Conservation (phyloP, 2,329 filamentous ascomycete genomes). For the Exserohilum turcica region DNA sequence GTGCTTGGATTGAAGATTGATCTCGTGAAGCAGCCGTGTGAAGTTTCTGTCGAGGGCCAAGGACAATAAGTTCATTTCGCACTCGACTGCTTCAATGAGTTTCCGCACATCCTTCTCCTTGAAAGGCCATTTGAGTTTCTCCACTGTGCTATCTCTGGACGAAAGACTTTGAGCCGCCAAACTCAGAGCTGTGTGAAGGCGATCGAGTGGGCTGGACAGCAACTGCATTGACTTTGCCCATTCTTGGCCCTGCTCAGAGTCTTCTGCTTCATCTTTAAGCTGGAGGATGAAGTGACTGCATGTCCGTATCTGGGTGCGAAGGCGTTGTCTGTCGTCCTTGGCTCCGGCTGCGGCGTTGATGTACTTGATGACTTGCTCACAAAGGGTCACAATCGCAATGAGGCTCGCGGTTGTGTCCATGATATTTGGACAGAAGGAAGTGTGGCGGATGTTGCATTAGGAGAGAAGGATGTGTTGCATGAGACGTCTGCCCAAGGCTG, state of each 20-base stretch:
- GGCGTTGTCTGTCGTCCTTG: slow-evolving; percentile 20
- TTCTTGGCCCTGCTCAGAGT: slow-evolving; percentile 5
- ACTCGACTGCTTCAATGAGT: slow-evolving; percentile 10
- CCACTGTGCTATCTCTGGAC: background rate
- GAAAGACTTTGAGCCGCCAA: slow-evolving; percentile 1
- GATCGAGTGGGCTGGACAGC: background rate
- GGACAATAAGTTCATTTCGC: slow-evolving; percentile 7
- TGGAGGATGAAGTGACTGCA: slow-evolving; percentile 5
- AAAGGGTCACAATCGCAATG: slow-evolving; percentile 30
- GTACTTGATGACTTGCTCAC: slow-evolving; percentile 24
- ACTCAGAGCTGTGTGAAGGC: slow-evolving; percentile 3
- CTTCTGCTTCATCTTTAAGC: slow-evolving; percentile 6
- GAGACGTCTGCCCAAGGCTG: background rate
- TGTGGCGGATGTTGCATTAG: background rate
- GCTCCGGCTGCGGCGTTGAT: slow-evolving; percentile 26
- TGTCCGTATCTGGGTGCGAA: slow-evolving; percentile 9
- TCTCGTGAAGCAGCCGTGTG: background rate
- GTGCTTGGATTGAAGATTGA: background rate
- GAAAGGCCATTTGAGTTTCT: slow-evolving; percentile 25
- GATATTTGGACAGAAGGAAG: background rate
- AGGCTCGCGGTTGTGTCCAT: slow-evolving; percentile 21
- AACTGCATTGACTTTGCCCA: slow-evolving; percentile 4
- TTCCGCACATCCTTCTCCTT: slow-evolving; percentile 24
- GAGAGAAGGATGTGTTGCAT: background rate
- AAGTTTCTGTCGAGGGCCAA: slow-evolving; percentile 3